phyloP scores from a whole-genome alignment of 352 stramenopile genomes.

The Globisporangium cylindrosporum region DNA sequence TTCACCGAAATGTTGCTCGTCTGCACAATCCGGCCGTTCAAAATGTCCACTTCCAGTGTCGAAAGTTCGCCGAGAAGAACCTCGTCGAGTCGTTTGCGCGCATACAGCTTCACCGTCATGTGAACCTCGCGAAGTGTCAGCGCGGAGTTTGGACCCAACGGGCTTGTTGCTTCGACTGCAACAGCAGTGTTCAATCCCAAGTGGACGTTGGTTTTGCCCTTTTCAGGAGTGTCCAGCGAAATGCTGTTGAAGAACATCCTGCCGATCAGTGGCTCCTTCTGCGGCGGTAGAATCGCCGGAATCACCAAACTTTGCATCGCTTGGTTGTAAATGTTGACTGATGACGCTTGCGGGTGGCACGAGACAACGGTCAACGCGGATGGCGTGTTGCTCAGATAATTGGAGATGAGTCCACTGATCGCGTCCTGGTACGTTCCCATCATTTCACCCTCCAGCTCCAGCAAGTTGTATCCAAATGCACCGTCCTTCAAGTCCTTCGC shows the following conservation, averaged over 20 bases:
- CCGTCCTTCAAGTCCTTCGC: conserved; percentile 27
- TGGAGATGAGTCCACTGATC: conserved; percentile 74
- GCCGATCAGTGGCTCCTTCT: conserved; percentile 55
- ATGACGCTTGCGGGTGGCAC: conserved; percentile 56
- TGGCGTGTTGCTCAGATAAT: conserved; percentile 63
- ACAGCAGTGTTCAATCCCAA: conserved; percentile 50
- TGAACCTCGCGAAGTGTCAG: conserved; percentile 56
- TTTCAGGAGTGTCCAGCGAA: conserved; percentile 39
- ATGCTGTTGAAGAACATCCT: conserved; percentile 69
- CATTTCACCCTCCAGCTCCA: conserved; percentile 70
- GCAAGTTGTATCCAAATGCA: conserved; percentile 59
- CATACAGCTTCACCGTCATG: conserved; percentile 59
- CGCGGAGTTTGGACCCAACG: conserved; percentile 53
- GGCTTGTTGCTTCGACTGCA: conserved; percentile 64
- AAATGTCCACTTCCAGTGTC: conserved; percentile 51
- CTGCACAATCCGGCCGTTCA: conserved; percentile 49
- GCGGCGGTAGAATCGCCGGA: conserved; percentile 49
- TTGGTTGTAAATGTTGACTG: conserved; percentile 63
- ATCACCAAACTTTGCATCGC: conserved; percentile 77
- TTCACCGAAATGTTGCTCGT: conserved; percentile 74
- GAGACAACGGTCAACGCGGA: conserved; percentile 59
- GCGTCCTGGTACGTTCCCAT: conserved; percentile 50
- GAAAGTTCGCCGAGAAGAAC: conserved; percentile 44
- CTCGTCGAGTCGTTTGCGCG: conserved; percentile 22
- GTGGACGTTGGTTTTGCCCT: conserved; percentile 40